Conservation (phyloP, 176 grass and related monocot species). For the Carex pumila region DNA sequence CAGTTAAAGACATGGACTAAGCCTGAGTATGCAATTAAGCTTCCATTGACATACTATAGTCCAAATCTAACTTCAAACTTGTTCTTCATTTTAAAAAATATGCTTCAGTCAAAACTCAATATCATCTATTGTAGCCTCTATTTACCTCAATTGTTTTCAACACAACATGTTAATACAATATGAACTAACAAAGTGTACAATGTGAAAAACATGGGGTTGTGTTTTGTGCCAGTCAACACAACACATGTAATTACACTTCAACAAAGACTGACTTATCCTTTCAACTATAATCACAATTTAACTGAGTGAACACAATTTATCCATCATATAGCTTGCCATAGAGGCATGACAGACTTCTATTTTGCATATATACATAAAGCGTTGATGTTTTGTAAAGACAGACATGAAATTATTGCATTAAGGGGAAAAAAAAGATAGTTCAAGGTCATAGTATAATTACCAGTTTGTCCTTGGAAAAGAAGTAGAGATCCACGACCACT, state of each 20-base stretch:
- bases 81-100: neutral
- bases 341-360: neutral
- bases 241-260: neutral
- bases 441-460: constrained; percentile 34
- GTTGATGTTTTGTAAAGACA: neutral
- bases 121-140: neutral
- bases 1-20: neutral
- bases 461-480: constrained; percentile 75
- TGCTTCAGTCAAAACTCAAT: neutral
- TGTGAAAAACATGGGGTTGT: neutral
- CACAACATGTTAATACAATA: neutral
- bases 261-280: neutral
- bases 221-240: neutral
- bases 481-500: constrained; percentile 39
- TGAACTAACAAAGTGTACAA: neutral
- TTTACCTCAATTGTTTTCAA: neutral
- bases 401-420: neutral
- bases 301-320: neutral
- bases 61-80: neutral
- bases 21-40: neutral
- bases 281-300: neutral
- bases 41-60: neutral
- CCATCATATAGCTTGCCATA: neutral
- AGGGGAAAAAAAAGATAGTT: constrained; percentile 5
- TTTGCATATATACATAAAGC: neutral